A percentile compares a stretch with the other conserved stretches of the same genome.
Conservation (phyloP, 257 asterid species). For the Nicotiana paniculata region DNA sequence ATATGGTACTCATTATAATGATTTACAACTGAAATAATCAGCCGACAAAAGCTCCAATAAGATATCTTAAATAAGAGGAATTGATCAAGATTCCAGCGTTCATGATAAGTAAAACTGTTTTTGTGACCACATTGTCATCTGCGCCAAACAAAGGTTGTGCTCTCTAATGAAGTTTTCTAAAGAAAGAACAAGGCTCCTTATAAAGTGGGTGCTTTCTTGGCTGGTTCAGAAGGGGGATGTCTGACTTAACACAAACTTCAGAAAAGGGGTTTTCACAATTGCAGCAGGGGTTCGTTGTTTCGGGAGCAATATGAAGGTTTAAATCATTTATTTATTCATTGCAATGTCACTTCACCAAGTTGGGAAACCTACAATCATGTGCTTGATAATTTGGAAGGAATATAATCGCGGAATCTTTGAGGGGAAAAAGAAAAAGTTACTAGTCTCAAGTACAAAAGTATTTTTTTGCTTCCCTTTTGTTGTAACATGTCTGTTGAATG, state of each 20-base stretch:
- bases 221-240: background rate
- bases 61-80: background rate
- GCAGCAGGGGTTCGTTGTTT: background rate
- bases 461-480: background rate
- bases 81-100: background rate
- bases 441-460: background rate
- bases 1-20: background rate
- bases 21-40: background rate
- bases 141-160: background rate
- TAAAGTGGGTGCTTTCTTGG: background rate
- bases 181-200: background rate
- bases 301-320: background rate
- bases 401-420: background rate
- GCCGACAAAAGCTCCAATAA: background rate
- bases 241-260: background rate
- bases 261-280: background rate
- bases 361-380: background rate
- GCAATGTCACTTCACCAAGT: background rate
- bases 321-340: background rate
- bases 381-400: background rate
- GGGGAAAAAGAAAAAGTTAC: background rate
- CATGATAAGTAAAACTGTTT: background rate
- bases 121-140: background rate
- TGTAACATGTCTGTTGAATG: background rate
- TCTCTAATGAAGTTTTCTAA: background rate